Conservation (phyloP, 805 yeast genomes). For the Teunomyces gatunensis region DNA sequence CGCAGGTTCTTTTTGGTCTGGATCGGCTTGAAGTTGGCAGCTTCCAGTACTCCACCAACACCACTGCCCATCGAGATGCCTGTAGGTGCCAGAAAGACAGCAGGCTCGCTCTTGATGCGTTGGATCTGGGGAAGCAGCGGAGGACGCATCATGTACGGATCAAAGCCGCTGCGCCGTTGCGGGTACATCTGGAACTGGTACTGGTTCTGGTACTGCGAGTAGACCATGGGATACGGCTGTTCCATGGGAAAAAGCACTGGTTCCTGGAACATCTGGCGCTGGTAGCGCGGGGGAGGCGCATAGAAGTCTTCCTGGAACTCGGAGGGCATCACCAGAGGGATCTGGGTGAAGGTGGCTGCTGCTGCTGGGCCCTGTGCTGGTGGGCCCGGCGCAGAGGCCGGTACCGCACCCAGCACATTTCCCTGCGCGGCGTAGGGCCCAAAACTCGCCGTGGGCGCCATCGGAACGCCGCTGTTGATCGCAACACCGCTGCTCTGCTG, state of each 20-base stretch:
- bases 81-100: background rate
- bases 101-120: slow-evolving; percentile 10
- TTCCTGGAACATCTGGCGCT: background rate
- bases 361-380: background rate
- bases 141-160: slow-evolving; percentile 7
- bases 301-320: background rate
- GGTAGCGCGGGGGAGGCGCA: background rate
- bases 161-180: slow-evolving; percentile 1
- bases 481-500: background rate
- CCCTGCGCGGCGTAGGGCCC: too few species aligned
- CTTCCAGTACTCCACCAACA: background rate
- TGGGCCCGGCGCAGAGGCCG: background rate
- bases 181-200: background rate
- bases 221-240: background rate
- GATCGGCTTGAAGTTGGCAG: slow-evolving; percentile 30
- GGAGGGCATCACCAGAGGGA: too few species aligned
- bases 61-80: too few species aligned
- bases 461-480: too few species aligned
- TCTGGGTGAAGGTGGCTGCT: background rate
- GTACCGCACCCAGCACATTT: too few species aligned
- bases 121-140: background rate
- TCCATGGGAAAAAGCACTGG: background rate
- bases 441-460: too few species aligned
- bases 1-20: slow-evolving; percentile 35
- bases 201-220: background rate